Evolutionary conservation across 129 eudicot species (phyloP), one percentile per base, ranked within the genome.

Genomic region (Ambrosia trifida): DNA sequence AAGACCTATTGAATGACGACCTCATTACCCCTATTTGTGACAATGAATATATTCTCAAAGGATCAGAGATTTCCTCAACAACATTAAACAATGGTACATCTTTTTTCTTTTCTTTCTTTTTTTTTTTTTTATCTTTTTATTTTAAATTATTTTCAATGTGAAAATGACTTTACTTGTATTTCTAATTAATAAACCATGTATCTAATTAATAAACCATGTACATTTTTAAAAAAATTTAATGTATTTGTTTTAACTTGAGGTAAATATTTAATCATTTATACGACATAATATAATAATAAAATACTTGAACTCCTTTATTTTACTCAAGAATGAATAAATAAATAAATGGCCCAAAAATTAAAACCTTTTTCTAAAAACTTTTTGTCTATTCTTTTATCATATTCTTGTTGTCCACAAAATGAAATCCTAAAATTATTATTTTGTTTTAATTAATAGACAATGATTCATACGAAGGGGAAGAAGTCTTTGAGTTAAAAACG

Each of bases 11-110:
- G 56, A 95, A 91, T 71, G 89, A 85, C 68, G 97, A 91, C 83
- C 89, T 91, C 51, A 85, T 91, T 7, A 87, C 95, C 75, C 97
- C 95, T 9, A 70, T 85, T 44, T 84, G 86, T 58, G 95, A 91
- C 85, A 88, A 91, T 65, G 95, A 91, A 66, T 91, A 87, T 70
- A 89, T 91, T 49, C 97, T 91, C 38, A 91, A 91, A 75, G 97
- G 97, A 65, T 91, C 95, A 38, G 83, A 91, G 76, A 87, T 91
- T 64, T 51, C 76, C 70, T 65, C 77, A 71, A 32, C 45, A 50
- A 68, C 68, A 33, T 68, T 66, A 46, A 59, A 47, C 41, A 66
- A 49, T 71, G 87, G 88, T 86, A 86, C 49, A 28, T 5, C 46
- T 30, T 30, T 8, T 36, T 59, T 18, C 4, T n/a, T 46, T 43